Evolutionary conservation across 208 protist genomes (phyloP).

Genomic region (Trypanosoma rangeli): DNA sequence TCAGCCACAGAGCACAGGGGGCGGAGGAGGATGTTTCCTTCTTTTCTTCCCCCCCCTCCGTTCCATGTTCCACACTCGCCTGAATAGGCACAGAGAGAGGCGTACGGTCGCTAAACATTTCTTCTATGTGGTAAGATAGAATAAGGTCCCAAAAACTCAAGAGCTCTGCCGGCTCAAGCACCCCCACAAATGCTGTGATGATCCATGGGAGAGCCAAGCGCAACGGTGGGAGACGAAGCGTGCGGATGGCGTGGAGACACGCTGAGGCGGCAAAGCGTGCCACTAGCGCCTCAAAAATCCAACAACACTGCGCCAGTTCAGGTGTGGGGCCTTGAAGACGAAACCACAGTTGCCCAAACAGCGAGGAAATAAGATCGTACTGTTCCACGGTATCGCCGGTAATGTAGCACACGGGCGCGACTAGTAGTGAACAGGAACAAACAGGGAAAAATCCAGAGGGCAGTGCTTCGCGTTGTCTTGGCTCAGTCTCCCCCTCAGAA

Average conservation of each 20-base stretch:
- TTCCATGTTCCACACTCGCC: neutral
- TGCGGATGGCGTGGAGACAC: slow-evolving; percentile 57
- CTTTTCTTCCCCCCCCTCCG: neutral
- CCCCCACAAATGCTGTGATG: slow-evolving; percentile 70
- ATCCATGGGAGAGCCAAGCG: slow-evolving; percentile 81
- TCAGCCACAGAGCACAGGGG: slow-evolving; percentile 74
- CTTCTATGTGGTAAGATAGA: slow-evolving; percentile 70
- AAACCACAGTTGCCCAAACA: slow-evolving; percentile 78
- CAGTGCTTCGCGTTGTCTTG: slow-evolving; percentile 26
- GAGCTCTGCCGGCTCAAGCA: slow-evolving; percentile 73
- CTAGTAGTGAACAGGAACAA: slow-evolving; percentile 44
- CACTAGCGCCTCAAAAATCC: slow-evolving; percentile 75
- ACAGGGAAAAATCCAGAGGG: slow-evolving; percentile 70
- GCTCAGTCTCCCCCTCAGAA: slow-evolving; percentile 18
- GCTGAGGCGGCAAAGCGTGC: slow-evolving; percentile 61
- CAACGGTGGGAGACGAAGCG: slow-evolving; percentile 62
- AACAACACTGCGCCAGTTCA: slow-evolving; percentile 80
- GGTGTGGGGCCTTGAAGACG: slow-evolving; percentile 84
- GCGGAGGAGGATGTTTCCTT: neutral
- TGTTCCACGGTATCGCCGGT: slow-evolving; percentile 84
- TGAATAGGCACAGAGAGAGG: slow-evolving; percentile 35
- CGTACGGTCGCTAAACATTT: slow-evolving; percentile 54
- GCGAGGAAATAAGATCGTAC: slow-evolving; percentile 68
- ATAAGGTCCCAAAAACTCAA: slow-evolving; percentile 84
- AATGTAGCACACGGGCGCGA: slow-evolving; percentile 78